Conservation (phyloP, 2,329 filamentous ascomycete genomes). For the Monosporascus cannonballus region DNA sequence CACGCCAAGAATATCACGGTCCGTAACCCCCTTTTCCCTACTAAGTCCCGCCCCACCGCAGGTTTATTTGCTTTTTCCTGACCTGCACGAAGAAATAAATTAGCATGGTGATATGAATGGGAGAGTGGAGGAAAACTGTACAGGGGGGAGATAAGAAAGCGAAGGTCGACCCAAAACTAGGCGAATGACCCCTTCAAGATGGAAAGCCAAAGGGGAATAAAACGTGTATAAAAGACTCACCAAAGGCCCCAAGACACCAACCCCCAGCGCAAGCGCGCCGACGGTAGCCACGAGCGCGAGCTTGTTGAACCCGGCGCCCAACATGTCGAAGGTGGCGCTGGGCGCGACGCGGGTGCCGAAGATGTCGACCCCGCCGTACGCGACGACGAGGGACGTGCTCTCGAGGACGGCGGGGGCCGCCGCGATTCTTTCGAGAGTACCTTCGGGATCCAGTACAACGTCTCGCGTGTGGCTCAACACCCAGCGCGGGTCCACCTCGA, state of each 20-base stretch:
- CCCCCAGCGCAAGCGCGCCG: conserved; percentile 68
- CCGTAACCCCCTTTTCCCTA: not conserved
- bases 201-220: too few relatives aligned
- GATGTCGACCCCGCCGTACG: conserved; percentile 73
- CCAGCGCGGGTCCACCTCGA: conserved; percentile 80
- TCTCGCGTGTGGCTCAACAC: conserved; percentile 78
- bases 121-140: conserved; percentile 1
- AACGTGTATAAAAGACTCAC: conserved; percentile 46
- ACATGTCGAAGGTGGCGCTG: conserved; percentile 82
- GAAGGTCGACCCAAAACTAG: too few relatives aligned
- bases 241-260: conserved; percentile 75
- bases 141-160: not conserved
- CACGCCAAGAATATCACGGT: too few relatives aligned
- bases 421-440: conserved; percentile 66
- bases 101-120: not conserved
- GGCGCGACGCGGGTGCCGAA: conserved; percentile 85
- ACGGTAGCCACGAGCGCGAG: conserved; percentile 79
- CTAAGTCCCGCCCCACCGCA: conserved; percentile 20
- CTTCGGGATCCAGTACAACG: conserved; percentile 33
- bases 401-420: conserved; percentile 76
- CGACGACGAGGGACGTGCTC: conserved; percentile 85
- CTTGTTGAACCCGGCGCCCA: conserved; percentile 93
- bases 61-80: conserved; percentile 43
- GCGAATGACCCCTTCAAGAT: too few relatives aligned
- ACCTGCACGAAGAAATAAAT: conserved; percentile 26